These are phyloP conservation scores for Beta macrorhiza DNA, from an alignment of 179 eudicot genomes.

Conservation along the genomic window DNA sequence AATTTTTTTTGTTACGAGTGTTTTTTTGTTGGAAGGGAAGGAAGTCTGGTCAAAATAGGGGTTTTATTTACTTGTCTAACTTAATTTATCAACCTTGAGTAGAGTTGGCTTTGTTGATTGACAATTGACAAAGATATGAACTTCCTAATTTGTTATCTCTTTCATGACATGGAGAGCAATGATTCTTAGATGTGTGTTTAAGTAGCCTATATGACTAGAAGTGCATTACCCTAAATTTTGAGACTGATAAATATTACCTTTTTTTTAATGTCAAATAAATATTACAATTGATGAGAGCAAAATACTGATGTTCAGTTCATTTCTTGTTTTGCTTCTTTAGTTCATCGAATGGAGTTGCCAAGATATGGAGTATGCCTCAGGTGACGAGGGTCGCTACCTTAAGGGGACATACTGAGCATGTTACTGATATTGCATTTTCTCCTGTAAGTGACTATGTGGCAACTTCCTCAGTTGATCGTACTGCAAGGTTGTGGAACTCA, in stretches of 20 bases:
- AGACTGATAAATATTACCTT: not conserved
- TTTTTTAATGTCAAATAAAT: not conserved
- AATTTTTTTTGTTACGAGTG: not conserved
- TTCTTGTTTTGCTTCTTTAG: slow-evolving; percentile 35
- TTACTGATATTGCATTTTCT: slow-evolving; percentile 83
- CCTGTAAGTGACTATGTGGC: slow-evolving; percentile 61
- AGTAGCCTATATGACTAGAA: not conserved
- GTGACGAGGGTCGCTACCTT: slow-evolving; percentile 55
- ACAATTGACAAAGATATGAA: not conserved
- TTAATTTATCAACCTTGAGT: not conserved
- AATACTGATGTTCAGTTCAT: not conserved
- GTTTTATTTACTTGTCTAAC: not conserved
- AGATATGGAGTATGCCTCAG: slow-evolving; percentile 90
- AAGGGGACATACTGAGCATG: slow-evolving; percentile 88
- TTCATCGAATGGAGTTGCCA: slow-evolving; percentile 77
- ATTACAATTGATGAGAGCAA: slow-evolving; percentile 4
- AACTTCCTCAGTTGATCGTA: slow-evolving; percentile 91
- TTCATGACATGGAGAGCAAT: not conserved
- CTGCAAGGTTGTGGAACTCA: slow-evolving; percentile 73
- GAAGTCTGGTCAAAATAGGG: not conserved
- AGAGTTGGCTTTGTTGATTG: not conserved
- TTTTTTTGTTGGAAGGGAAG: not conserved
- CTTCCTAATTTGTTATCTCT: not conserved
- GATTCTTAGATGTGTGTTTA: not conserved
- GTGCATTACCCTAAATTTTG: not conserved